Base-by-base conservation (phyloP, 345 rosid genomes). In the Arabidopsis arenosa region DNA sequence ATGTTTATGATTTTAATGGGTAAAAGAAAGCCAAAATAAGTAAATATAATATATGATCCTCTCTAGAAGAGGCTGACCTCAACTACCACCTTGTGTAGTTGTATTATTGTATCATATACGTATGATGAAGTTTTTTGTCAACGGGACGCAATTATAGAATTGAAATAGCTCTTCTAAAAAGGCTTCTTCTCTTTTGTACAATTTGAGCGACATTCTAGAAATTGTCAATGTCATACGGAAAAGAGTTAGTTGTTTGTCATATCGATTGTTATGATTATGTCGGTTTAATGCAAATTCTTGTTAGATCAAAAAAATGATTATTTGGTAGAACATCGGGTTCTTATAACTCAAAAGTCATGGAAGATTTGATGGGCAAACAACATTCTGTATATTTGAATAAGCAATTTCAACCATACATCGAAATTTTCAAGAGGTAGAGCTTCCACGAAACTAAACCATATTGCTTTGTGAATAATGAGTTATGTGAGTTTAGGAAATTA, bases 141-240 rank as follows among this genome's bases (percentile, higher is more conserved):
- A 75, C 73, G 53, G 12, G 53, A 59, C 73, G 45, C 53, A 28
- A 49, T 48, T 75, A 58, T 74, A 47, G 78, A 66, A 74, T 60
- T 74, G 57, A 28, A 7, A 12, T 33, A 37, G 2, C 32, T 56
- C 37, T 63, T 53, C 47, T 8, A 8, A 26, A 63, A 53, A 32
- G 15, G 12, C 33, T 47, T 23, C 14, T 47, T 2, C 8, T 51
- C 7, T 63, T 39, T 41, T 52, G 26, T 63, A 30, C 55, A 41
- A 30, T 63, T 52, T 11, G 35, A 52, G 43, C n/a, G 10, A 40
- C 33, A 53, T 39, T 57, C n/a, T 63, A 62, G 44, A 52, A 62
- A 17, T 52, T 30, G 5, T 9, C 61, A 7, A 73, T 18, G 15
- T 37, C 48, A 59, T 18, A 0, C 13, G 26, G n/a, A 35, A 33